These are phyloP conservation scores for Eucalyptus camaldulensis DNA, from an alignment of 345 rosid genomes.

Conservation along the genomic window DNA sequence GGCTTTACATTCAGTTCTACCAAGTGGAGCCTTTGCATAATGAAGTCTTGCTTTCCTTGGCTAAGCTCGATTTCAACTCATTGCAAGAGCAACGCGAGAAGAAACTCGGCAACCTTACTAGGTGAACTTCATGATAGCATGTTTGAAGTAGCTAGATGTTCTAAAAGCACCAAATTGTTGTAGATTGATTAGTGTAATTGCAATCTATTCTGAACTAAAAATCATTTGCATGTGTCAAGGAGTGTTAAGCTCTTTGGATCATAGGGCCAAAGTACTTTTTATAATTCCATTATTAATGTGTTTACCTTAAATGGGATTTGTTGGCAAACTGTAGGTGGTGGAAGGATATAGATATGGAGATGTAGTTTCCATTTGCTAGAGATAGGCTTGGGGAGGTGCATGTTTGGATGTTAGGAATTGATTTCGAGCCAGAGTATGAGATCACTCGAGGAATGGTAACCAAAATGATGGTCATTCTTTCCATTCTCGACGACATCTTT, in stretches of 20 bases:
- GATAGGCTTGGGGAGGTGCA: too few species aligned
- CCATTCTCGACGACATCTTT: constrained; percentile 2
- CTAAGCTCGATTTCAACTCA: not conserved
- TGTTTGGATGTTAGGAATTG: too few species aligned
- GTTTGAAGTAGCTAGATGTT: not conserved
- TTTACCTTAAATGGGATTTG: too few species aligned
- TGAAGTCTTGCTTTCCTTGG: not conserved
- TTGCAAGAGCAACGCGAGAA: not conserved
- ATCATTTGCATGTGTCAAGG: not conserved
- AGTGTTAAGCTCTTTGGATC: not conserved
- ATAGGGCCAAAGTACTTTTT: not conserved
- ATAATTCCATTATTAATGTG: too few species aligned
- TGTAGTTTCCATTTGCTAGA: too few species aligned
- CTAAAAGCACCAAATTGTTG: not conserved
- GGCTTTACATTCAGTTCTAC: not conserved
- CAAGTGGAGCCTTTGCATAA: not conserved
- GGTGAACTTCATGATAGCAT: not conserved
- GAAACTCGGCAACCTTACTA: not conserved
- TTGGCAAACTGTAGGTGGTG: too few species aligned
- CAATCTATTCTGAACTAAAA: not conserved
- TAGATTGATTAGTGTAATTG: not conserved
- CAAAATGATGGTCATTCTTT: not conserved
- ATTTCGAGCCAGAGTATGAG: not conserved
- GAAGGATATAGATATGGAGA: too few species aligned
- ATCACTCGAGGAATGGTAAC: not conserved